Evolutionary conservation across 2,329 filamentous ascomycete genomes (phyloP).

Genomic region (Neonectria punicea): DNA sequence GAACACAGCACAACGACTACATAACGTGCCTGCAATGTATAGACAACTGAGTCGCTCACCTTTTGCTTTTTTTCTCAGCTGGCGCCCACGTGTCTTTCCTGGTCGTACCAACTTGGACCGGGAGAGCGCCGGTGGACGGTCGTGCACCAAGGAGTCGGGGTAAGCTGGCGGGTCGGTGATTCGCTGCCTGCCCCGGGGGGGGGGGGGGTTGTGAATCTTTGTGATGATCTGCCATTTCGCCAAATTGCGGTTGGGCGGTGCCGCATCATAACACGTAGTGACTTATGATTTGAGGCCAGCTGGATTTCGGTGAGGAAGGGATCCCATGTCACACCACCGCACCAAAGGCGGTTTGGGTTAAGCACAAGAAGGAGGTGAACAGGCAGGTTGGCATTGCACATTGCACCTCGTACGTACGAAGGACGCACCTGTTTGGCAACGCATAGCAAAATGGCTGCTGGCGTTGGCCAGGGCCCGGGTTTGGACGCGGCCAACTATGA

Average conservation of each 20-base stretch:
- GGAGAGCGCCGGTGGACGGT: neutral
- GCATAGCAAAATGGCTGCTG: neutral
- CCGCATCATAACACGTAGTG: neutral
- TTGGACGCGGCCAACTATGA: conserved; percentile 3
- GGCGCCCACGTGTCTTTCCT: conserved; percentile 27
- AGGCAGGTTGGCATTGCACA: neutral
- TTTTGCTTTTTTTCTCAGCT: conserved; percentile 27
- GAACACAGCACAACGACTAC: neutral
- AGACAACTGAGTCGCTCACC: neutral
- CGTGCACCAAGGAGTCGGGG: conserved; percentile 17
- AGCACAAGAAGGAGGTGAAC: neutral
- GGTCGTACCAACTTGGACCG: conserved; percentile 16
- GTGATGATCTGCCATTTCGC: neutral
- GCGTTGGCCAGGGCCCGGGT: conserved; percentile 9
- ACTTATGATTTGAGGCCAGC: neutral
- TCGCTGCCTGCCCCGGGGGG: conserved; percentile 2
- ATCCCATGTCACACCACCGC: neutral
- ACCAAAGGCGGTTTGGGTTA: neutral
- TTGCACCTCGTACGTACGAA: neutral
- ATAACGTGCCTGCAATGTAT: neutral
- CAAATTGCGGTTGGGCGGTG: neutral
- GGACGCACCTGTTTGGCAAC: neutral
- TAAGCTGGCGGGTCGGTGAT: conserved; percentile 16
- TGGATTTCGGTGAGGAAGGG: conserved; percentile 2
- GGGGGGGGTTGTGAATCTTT: neutral